phyloP scores from a whole-genome alignment of 2,329 filamentous ascomycete genomes.

The Claviceps quebecensis region DNA sequence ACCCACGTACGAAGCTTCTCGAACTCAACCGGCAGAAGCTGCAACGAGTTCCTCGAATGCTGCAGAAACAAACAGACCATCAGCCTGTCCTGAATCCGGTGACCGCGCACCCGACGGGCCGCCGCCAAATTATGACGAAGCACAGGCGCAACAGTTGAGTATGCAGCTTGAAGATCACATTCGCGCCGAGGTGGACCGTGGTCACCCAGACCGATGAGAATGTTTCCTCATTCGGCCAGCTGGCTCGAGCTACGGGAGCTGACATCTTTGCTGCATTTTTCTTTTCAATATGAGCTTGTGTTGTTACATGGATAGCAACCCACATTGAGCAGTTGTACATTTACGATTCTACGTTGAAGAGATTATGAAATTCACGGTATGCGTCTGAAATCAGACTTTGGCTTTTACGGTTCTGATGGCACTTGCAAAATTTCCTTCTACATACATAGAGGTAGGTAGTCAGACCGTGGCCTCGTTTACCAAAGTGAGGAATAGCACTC shows the following conservation, averaged over 20 bases:
- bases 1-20: slow-evolving; percentile 64
- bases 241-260: neutral
- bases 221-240: neutral
- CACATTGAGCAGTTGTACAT: neutral
- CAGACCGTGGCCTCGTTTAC: too few species aligned
- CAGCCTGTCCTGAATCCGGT: slow-evolving; percentile 22
- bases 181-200: slow-evolving; percentile 56
- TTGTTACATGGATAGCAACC: neutral
- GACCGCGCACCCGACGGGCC: slow-evolving; percentile 51
- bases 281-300: neutral
- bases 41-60: slow-evolving; percentile 11
- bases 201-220: slow-evolving; percentile 19
- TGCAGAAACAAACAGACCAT: slow-evolving; percentile 14
- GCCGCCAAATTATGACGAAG: slow-evolving; percentile 84
- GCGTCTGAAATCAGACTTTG: slow-evolving; percentile 2
- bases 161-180: slow-evolving; percentile 54
- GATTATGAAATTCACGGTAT: slow-evolving; percentile 4
- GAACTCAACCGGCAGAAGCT: slow-evolving; percentile 17
- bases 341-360: neutral
- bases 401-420: slow-evolving; percentile 1
- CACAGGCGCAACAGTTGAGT: slow-evolving; percentile 55
- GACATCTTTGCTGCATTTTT: neutral
- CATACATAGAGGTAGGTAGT: too few species aligned
- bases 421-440: neutral
- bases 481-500: too few species aligned